Base-by-base conservation (phyloP, 345 rosid genomes). In the Eucalyptus pumila region DNA sequence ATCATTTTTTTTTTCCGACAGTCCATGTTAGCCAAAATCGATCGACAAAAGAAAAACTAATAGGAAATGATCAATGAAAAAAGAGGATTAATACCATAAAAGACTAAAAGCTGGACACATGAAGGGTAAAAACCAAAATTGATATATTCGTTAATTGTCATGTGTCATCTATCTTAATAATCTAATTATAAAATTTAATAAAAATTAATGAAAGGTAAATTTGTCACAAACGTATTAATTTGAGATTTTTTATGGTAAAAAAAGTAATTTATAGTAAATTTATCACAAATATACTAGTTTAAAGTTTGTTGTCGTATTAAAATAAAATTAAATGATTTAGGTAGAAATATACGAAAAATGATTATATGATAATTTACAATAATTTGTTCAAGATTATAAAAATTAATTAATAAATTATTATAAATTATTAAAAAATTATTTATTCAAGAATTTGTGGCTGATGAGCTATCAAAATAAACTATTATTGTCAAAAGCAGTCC, bases 211-310 rank as follows among this genome's bases (percentile, higher is more conserved):
- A 51, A 0, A 6, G 54, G 54, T 16, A 51, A 51, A 51, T 51
- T 51, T 51, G 1, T 51, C 0, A 3, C 21, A 51, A 16, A 0
- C 6, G 8, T 15, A 50, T 50, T 50, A 50, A 50, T 16, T 50
- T 50, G 1, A 50, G 8, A 4, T 50, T 15, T 50, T 50, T 50
- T 0, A 49, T 49, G 3, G 6, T 14, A 0, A 49, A 50, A 50
- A 16, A 15, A 16, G 8, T 50, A 15, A 50, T 15, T 50, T 50
- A 6, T 49, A 5, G 1, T 52, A 52, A 52, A 21, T 52, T 52
- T 21, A 4, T 52, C 0, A 52, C 1, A 21, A 52, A 0, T 52
- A 52, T 21, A 52, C 0, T 52, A 19, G 0, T 19, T 3, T 19
- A 21, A 2, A 19, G 1, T 52, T 52, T 52, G 0, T 52, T 0